A percentile compares a stretch with the other conserved stretches of the same genome.
These are phyloP conservation scores for Triangularia setosa DNA, from an alignment of 2,329 filamentous ascomycete species.

Conservation along the genomic window DNA sequence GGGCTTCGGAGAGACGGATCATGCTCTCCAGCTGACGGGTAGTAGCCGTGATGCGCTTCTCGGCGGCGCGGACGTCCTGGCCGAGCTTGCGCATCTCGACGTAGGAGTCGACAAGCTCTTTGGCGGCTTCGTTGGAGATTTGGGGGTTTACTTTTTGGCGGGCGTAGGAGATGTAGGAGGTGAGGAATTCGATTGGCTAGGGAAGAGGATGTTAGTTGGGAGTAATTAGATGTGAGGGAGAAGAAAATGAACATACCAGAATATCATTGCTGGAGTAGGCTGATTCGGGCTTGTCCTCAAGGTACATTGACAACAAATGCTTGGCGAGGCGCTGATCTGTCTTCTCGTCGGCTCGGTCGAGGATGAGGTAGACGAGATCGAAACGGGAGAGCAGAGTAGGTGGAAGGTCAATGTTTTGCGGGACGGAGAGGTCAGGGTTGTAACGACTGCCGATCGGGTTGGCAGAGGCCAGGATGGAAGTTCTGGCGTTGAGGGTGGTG, in stretches of 20 bases:
- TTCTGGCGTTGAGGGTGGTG: constrained; percentile 92
- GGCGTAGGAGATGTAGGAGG: constrained; percentile 94
- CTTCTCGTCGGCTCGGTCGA: constrained; percentile 89
- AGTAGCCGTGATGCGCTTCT: constrained; percentile 96
- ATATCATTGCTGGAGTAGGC: constrained; percentile 72
- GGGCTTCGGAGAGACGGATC: constrained; percentile 94
- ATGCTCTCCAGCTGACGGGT: constrained; percentile 96
- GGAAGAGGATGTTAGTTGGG: constrained; percentile 22
- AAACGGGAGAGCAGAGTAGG: constrained; percentile 94
- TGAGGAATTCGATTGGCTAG: constrained; percentile 90
- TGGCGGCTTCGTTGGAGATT: constrained; percentile 75
- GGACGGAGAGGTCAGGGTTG: constrained; percentile 91
- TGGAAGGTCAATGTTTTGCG: constrained; percentile 95
- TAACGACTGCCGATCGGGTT: constrained; percentile 98
- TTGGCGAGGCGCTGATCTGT: constrained; percentile 83
- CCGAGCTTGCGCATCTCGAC: constrained; percentile 94
- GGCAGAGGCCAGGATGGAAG: constrained; percentile 91
- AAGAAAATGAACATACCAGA: constrained; percentile 53
- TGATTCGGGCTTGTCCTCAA: constrained; percentile 90
- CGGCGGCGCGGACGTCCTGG: constrained; percentile 77
- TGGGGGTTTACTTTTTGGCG: constrained; percentile 79
- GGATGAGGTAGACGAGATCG: constrained; percentile 92
- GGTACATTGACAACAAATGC: constrained; percentile 92
- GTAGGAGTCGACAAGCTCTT: constrained; percentile 81
- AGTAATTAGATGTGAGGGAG: neutral